Evolutionary conservation across 306 rosid species (phyloP).

Genomic region (Styphnolobium japonicum): DNA sequence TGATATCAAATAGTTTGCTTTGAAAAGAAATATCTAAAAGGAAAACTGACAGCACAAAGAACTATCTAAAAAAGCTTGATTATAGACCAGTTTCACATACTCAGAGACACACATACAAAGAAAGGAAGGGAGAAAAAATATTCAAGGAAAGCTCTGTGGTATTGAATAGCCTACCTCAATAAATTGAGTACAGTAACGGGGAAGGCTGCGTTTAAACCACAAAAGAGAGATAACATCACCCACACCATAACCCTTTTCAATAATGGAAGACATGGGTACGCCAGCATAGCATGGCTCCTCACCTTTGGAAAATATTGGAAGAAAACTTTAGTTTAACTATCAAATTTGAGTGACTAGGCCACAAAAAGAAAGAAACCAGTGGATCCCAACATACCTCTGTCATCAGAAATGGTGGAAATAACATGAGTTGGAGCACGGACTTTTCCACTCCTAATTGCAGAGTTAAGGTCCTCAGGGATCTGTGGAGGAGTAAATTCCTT

Average conservation of each 20-base stretch:
- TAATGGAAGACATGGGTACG: slow-evolving; percentile 95
- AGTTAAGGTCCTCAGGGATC: slow-evolving; percentile 89
- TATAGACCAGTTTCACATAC: background rate
- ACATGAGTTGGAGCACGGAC: slow-evolving; percentile 98
- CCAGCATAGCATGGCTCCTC: slow-evolving; percentile 99
- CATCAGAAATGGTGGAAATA: slow-evolving; percentile 97
- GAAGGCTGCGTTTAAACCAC: slow-evolving; percentile 99
- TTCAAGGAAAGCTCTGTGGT: background rate
- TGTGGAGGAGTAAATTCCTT: slow-evolving; percentile 92
- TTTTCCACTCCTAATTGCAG: slow-evolving; percentile 92
- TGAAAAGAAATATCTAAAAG: slow-evolving; percentile 12
- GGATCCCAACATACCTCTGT: slow-evolving; percentile 65
- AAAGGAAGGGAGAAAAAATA: background rate
- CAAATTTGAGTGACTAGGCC: slow-evolving; percentile 8
- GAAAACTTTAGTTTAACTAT: slow-evolving; percentile 24
- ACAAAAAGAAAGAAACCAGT: background rate
- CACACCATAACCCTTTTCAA: slow-evolving; percentile 87
- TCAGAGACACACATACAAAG: background rate
- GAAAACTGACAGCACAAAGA: slow-evolving; percentile 6
- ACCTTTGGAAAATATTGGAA: slow-evolving; percentile 52
- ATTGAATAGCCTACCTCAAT: slow-evolving; percentile 67
- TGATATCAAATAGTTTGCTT: background rate
- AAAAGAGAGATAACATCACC: slow-evolving; percentile 97
- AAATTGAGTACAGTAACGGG: slow-evolving; percentile 91
- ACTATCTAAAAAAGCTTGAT: background rate